Conservation (phyloP, 83 land plant species). For the Isoetes engelmannii region DNA sequence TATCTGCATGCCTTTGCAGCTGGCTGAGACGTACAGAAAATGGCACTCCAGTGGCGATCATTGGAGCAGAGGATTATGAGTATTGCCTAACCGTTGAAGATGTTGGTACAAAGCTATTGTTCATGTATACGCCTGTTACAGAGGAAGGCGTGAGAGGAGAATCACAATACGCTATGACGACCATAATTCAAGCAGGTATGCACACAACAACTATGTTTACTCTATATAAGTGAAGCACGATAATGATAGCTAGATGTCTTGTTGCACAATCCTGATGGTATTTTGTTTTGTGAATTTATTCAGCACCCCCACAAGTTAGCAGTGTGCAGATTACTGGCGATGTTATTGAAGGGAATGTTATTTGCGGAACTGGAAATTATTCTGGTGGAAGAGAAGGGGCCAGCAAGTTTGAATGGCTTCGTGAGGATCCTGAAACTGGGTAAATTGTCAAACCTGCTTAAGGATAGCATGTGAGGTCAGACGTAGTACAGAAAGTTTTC, state of each 20-base stretch:
- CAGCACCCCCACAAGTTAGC: slow-evolving; percentile 85
- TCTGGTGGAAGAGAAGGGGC: slow-evolving; percentile 95
- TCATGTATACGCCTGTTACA: slow-evolving; percentile 95
- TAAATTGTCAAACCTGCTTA: slow-evolving; percentile 17
- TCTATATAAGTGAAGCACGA: no score
- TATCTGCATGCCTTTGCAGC: slow-evolving; percentile 24
- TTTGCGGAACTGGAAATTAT: slow-evolving; percentile 73
- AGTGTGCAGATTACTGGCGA: slow-evolving; percentile 70
- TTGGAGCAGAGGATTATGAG: slow-evolving; percentile 86
- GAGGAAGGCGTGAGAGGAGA: slow-evolving; percentile 91
- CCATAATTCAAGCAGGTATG: slow-evolving; percentile 82
- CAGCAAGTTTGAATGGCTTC: slow-evolving; percentile 94
- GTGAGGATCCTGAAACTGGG: slow-evolving; percentile 68
- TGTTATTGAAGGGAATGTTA: slow-evolving; percentile 57
- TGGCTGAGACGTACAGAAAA: slow-evolving; percentile 83
- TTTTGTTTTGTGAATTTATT: background rate
- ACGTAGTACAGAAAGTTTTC: no score
- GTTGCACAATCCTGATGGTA: background rate
- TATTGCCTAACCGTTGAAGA: slow-evolving; percentile 69
- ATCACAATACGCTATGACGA: slow-evolving; percentile 82
- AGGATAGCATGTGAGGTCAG: no score
- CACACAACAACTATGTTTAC: background rate
- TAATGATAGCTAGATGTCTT: background rate
- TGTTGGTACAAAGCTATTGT: slow-evolving; percentile 72
- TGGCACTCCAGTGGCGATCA: slow-evolving; percentile 65